Base-by-base conservation (phyloP, 1,284 basidiomycete species). In the Apiotrichum laibachii region DNA sequence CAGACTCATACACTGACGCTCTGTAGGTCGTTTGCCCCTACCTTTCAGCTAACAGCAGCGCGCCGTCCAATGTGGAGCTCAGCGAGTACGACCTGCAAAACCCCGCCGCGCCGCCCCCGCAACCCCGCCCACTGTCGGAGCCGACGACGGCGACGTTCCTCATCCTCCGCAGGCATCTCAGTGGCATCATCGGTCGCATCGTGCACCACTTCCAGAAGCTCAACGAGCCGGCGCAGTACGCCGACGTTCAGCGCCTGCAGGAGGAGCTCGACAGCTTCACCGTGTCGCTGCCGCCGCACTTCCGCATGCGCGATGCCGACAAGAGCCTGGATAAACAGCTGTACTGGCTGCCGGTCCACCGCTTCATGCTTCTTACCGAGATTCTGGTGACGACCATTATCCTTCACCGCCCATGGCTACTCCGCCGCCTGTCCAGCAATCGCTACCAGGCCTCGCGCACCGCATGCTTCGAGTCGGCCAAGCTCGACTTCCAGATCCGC, bases 141-240 rank as follows among this genome's bases (percentile, higher is more conserved):
- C 92, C 93, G 0, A 96, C 92, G 0, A 82, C 82, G 5, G 89
- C 90, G 80, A 91, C 90, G 1, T 96, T 91, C 74, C 85, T 92
- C 57, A 92, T 95, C 62, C 82, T 97, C 39, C 84, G 93, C 39
- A 89, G 94, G 70, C 83, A 85, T 49, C 82, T 97, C 19, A 88
- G 90, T 19, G 81, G 82, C 49, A 89, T 95, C 61, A 94, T 94
- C 63, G 94, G 93, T 31, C 85, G 87, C 46, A 92, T 97, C 69
- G 92, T 92, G 49, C 92, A 95, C 71, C 91, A 95, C 76, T 97
- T 94, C 78, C 94, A 97, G 76, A 89, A 92, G 78, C 86, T 95
- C 21, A 84, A 87, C 56, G 85, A 86, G 53, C 84, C 84, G 53
- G 88, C 87, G 53, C 88, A 90, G 69, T 96, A 96, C 73, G 84